Conservation (phyloP, 352 stramenopile genomes). For the Plasmopara viticola region DNA sequence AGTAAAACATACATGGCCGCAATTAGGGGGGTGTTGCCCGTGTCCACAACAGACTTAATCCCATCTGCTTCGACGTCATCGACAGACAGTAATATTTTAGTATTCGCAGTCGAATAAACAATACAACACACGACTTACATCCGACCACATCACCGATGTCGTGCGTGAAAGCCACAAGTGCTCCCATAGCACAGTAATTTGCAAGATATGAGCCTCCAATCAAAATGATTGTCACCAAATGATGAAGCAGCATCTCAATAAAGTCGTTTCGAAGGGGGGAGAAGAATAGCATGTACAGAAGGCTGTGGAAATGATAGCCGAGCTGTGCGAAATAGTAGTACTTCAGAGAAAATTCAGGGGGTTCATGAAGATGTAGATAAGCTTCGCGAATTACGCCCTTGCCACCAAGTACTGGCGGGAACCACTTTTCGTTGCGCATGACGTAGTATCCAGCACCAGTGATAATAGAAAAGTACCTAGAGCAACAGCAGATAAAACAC, state of each 20-base stretch:
- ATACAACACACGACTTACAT: slow-evolving; percentile 28
- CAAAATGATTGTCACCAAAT: slow-evolving; percentile 53
- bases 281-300: slow-evolving; percentile 51
- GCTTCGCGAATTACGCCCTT: slow-evolving; percentile 24
- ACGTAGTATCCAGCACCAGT: slow-evolving; percentile 31
- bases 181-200: slow-evolving; percentile 43
- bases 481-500: neutral
- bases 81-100: neutral
- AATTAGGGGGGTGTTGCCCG: slow-evolving; percentile 26
- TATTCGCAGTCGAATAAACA: slow-evolving; percentile 5
- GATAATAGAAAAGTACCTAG: slow-evolving; percentile 26
- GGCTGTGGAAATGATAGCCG: slow-evolving; percentile 49
- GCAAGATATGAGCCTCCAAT: slow-evolving; percentile 49
- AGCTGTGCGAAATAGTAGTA: slow-evolving; percentile 49
- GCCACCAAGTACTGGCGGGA: slow-evolving; percentile 38
- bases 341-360: slow-evolving; percentile 30
- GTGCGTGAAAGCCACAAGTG: slow-evolving; percentile 43
- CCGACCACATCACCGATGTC: slow-evolving; percentile 49
- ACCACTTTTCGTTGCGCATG: slow-evolving; percentile 47
- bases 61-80: slow-evolving; percentile 14
- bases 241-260: slow-evolving; percentile 51
- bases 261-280: slow-evolving; percentile 58
- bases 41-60: slow-evolving; percentile 36
- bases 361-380: slow-evolving; percentile 26
- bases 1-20: slow-evolving; percentile 32